Conservation (phyloP, 106 monocot species). For the Ottelia alismoides region DNA sequence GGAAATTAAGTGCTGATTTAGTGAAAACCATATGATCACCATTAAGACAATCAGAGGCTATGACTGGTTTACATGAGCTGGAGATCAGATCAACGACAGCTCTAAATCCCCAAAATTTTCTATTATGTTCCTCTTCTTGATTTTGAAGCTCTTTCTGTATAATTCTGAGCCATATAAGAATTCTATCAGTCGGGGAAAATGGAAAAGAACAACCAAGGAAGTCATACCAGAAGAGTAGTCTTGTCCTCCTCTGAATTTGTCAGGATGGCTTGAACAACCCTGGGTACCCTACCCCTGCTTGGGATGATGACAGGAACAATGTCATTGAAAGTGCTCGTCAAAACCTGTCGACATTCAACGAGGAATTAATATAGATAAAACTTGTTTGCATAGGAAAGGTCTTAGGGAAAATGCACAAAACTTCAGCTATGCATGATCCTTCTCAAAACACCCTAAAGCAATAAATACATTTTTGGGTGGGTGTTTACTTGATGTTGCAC, state of each 20-base stretch:
- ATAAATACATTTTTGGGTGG: no score
- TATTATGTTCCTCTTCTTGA: constrained; percentile 56
- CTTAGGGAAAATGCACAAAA: no score
- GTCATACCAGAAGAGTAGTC: constrained; percentile 43
- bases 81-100: constrained; percentile 82
- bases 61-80: constrained; percentile 61
- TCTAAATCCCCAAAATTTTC: constrained; percentile 73
- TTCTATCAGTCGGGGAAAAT: neutral
- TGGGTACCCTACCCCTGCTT: constrained; percentile 31
- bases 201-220: neutral
- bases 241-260: constrained; percentile 76
- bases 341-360: constrained; percentile 36
- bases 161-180: neutral
- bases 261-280: constrained; percentile 49
- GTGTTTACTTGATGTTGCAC: no score
- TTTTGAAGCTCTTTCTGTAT: constrained; percentile 44
- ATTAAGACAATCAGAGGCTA: constrained; percentile 63
- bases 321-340: constrained; percentile 44
- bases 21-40: constrained; percentile 18
- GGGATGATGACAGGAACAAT: constrained; percentile 58
- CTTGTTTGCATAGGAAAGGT: no score
- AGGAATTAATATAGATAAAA: no score
- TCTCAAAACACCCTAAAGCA: no score
- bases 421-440: no score
- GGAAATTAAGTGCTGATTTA: neutral